Base-by-base conservation (phyloP, 1,284 basidiomycete species). In the Agaricales sp. region DNA sequence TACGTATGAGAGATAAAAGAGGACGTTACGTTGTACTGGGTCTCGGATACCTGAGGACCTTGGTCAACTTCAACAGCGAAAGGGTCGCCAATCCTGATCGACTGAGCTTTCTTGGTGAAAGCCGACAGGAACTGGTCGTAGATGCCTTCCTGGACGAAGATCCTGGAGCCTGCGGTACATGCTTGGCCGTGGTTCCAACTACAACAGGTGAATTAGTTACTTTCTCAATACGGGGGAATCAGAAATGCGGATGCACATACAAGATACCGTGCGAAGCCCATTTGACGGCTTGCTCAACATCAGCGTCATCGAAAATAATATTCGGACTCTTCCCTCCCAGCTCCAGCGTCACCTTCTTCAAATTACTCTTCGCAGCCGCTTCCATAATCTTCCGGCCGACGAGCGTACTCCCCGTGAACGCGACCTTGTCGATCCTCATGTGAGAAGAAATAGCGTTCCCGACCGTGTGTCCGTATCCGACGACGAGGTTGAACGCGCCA, bases 281-380 rank as follows among this genome's bases (percentile, higher is more conserved):
- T 54, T 78, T 73, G 43, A 92, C 78, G 23, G 91, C 87, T 61
- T 86, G 75, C 1, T 90, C 85, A 47, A 95, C 56, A 58, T 86
- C 75, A 0, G 82, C 81, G 56, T 87, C 84, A 52, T 87, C 69
- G 52, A 80, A 86, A 53, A 87, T 71, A 61, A 87, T 77, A 61
- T 82, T 88, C 20, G 92, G 88, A 52, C 82, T 85, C 76, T 96
- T 97, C 35, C 93, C 92, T 35, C 93, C 93, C 45, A 97, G 78
- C 69, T 97, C 93, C 58, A 96, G 80, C 3, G 91, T 92, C 47
- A 95, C 86, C 47, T 78, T 80, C 73, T 95, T 95, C 58, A 97
- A 65, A 65, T 96, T 94, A 45, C 76, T 83, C 67, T 83, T 80
- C 3, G 91, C 82, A 1, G 92, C 82, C 0, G 86, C 79, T 58